phyloP scores from a whole-genome alignment of 2,329 filamentous ascomycete genomes.

The Beauveria medogensis region DNA sequence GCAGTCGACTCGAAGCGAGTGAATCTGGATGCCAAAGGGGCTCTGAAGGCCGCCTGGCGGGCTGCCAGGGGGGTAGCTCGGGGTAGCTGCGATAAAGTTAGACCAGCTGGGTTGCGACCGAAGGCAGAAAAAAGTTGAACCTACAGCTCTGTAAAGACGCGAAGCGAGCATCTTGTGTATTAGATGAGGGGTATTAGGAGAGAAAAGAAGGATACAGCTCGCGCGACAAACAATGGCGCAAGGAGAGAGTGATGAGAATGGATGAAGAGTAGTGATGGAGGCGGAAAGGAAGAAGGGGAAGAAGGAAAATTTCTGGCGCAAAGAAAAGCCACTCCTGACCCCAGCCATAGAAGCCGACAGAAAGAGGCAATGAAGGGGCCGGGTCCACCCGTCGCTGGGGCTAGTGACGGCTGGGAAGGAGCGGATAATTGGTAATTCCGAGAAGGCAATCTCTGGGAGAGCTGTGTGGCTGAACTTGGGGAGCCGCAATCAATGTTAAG shows the following conservation, averaged over 20 bases:
- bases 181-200: constrained; percentile 26
- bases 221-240: constrained; percentile 18
- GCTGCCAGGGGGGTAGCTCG: constrained; percentile 62
- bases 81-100: constrained; percentile 52
- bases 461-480: background rate
- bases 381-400: constrained; percentile 17
- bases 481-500: background rate
- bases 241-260: constrained; percentile 19
- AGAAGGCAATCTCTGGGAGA: background rate
- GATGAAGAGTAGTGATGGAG: constrained; percentile 17
- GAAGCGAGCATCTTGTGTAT: constrained; percentile 60
- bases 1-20: constrained; percentile 67
- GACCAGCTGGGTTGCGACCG: background rate
- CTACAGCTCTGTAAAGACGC: constrained; percentile 67
- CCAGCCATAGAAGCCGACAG: constrained; percentile 35
- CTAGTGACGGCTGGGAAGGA: constrained; percentile 14
- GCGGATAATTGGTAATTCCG: constrained; percentile 9
- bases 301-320: constrained; percentile 30
- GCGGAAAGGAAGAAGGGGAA: constrained; percentile 17
- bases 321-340: constrained; percentile 22
- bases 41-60: constrained; percentile 60
- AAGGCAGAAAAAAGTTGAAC: constrained; percentile 27
- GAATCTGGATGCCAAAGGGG: constrained; percentile 65
- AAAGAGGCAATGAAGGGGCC: constrained; percentile 28
- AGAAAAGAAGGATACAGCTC: constrained; percentile 22